Base-by-base conservation (phyloP, 257 asterid genomes). In the Nemophila menziesii region DNA sequence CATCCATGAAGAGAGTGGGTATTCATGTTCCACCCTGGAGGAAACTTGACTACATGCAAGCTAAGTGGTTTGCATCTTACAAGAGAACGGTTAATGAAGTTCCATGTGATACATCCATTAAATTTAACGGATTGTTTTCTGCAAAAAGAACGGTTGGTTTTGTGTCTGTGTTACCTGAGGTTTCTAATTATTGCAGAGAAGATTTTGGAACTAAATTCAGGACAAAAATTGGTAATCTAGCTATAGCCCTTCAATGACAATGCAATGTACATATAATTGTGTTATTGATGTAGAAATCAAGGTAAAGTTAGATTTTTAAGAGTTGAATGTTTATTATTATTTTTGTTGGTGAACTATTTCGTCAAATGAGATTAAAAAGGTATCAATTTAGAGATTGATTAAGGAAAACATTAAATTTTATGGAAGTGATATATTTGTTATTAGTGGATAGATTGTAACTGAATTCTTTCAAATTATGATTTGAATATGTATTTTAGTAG, bases 21-120 rank as follows among this genome's bases (percentile, higher is more conserved):
- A 56, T 87, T 6, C 56, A 36, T 13, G 57, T 83, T 57, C 86
- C 97, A 15, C 93, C 97, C 6, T 87, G 97, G 97, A 78, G 95
- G 37, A 69, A 90, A 53, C 46, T 51, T 1, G 51, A 63, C 11
- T 83, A 80, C 72, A 41, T 62, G 83, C 73, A 78, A 33, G 70
- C 80, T 11, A 87, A 75, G 58, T 87, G 95, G 97, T 62, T 75
- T 11, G 71, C 66, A 2, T 20, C 82, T 0, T 71, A 78, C 36
- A 77, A 58, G 36, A 52, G 95, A 49, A 83, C 80, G 11, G 55
- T 39, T 4, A 78, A 75, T n/a, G 90, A 81, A 20, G 26, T 63
- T 41, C 42, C 79, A 0, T 33, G 37, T 0, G 41, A 79, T 0
- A 39, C 34, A 4, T 36, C 53, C 0, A 56, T 50, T 2, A 24